phyloP scores from a whole-genome alignment of 2,329 filamentous ascomycete genomes.

The Fusarium secorum region DNA sequence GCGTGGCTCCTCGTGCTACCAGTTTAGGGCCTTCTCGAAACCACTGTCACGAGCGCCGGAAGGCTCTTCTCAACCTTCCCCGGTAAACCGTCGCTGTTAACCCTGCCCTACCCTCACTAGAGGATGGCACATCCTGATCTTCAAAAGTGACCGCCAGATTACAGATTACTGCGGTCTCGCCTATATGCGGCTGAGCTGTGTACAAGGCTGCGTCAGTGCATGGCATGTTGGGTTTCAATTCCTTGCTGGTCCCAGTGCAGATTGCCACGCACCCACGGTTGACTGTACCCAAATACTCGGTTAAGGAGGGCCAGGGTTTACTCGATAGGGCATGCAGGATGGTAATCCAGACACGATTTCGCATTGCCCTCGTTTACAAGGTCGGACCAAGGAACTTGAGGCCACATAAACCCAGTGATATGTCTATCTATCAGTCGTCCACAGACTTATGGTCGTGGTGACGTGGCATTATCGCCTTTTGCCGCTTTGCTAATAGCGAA shows the following conservation, averaged over 20 bases:
- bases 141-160: constrained; percentile 26
- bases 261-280: constrained; percentile 32
- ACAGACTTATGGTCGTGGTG: constrained; percentile 21
- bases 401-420: constrained; percentile 10
- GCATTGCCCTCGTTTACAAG: constrained; percentile 27
- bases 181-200: constrained; percentile 26
- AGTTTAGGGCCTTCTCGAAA: constrained; percentile 24
- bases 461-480: constrained; percentile 36
- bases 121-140: constrained; percentile 27
- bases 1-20: constrained; percentile 11
- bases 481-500: constrained; percentile 26
- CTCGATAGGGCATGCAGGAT: constrained; percentile 38
- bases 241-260: constrained; percentile 19
- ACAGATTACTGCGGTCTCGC: constrained; percentile 15
- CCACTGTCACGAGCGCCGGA: constrained; percentile 29
- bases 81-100: constrained; percentile 14
- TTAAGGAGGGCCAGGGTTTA: constrained; percentile 36
- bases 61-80: constrained; percentile 13
- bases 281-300: constrained; percentile 39
- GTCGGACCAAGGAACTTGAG: constrained; percentile 12
- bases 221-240: constrained; percentile 26
- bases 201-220: constrained; percentile 15
- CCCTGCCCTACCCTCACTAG: constrained; percentile 36
- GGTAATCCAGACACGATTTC: constrained; percentile 38
- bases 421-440: neutral